These are phyloP conservation scores for Allantophomopsis lycopodina DNA, from an alignment of 2,329 filamentous ascomycete genomes.

Conservation along the genomic window DNA sequence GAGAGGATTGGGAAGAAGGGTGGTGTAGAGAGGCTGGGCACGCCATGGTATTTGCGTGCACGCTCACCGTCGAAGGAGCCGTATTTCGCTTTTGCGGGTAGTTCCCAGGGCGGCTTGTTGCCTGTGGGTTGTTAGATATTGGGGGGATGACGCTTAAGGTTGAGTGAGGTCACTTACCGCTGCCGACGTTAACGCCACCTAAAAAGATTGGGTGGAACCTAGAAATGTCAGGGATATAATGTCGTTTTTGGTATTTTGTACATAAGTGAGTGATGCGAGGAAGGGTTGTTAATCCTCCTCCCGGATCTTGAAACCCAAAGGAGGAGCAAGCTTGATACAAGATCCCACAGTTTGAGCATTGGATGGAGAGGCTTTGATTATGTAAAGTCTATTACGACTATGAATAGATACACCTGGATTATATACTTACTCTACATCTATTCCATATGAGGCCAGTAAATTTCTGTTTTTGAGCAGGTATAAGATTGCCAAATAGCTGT, in stretches of 20 bases:
- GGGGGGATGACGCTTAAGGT: background rate
- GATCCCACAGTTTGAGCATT: background rate
- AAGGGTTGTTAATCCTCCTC: too few relatives aligned
- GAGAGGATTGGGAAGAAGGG: constrained; percentile 39
- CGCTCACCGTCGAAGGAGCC: constrained; percentile 31
- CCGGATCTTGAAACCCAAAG: too few relatives aligned
- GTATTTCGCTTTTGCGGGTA: constrained; percentile 54
- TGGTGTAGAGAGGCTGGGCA: constrained; percentile 25
- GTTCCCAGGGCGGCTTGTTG: constrained; percentile 62
- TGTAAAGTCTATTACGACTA: too few relatives aligned
- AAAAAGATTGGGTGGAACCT: constrained; percentile 64
- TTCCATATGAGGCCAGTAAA: constrained; percentile 38
- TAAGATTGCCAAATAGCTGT: constrained; percentile 40
- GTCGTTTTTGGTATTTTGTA: background rate
- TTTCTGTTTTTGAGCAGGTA: constrained; percentile 43
- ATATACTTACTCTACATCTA: constrained; percentile 49
- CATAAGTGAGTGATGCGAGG: too few relatives aligned
- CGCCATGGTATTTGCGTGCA: constrained; percentile 35
- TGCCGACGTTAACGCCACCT: constrained; percentile 47
- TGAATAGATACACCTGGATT: too few relatives aligned
- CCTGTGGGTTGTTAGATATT: constrained; percentile 25
- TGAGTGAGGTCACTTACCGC: constrained; percentile 25
- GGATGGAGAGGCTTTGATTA: background rate
- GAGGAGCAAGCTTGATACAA: too few relatives aligned
- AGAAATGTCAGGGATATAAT: background rate